Evolutionary conservation across 371 early-diverging fungal genomes (phyloP), one percentile per base, ranked within the genome.

Genomic region (Vairimorpha apis): DNA sequence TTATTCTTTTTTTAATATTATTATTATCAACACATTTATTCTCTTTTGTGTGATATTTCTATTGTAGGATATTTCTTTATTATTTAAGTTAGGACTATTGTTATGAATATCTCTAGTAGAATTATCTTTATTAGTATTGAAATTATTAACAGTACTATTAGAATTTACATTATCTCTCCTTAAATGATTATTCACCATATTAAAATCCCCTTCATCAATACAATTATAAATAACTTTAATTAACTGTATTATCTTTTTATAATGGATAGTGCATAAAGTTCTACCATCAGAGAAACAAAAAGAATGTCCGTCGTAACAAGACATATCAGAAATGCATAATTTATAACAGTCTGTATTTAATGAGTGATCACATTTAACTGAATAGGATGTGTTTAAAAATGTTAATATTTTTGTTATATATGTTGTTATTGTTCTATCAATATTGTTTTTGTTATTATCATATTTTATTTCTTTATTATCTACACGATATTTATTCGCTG

Each of bases 261-360:
- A 70, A 32, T 70, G 70, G 12, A 60, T 23, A 14, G n/a, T 49
- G 37, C 70, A 62, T n/a, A 70, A 47, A 33, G 8, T 49, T 33
- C 49, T 33, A 23, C 25, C 51, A 33, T 70, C 27, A n/a, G 32
- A 59, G 18, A 60, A 47, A 45, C 70, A 70, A 29, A 53, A 29
- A 14, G 55, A 14, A 5, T 12, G 4, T 3, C 55, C 55, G 27
- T 53, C 30, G 27, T 8, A 53, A 25, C 55, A 53, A 1, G 2
- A 5, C 23, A 53, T 4, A 53, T 53, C 18, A 25, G 55, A 53
- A 4, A 53, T 8, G 18, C 55, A 53, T 27, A 2, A 53, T 53
- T 53, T 53, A 29, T 53, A 27, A 53, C 55, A 53, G 27, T 25
- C 21, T 29, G 1, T 2, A 53, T 25, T 25, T 53, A 27, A 7